These are phyloP conservation scores for Silene conica DNA, from an alignment of 148 eudicot species.

Conservation along the genomic window DNA sequence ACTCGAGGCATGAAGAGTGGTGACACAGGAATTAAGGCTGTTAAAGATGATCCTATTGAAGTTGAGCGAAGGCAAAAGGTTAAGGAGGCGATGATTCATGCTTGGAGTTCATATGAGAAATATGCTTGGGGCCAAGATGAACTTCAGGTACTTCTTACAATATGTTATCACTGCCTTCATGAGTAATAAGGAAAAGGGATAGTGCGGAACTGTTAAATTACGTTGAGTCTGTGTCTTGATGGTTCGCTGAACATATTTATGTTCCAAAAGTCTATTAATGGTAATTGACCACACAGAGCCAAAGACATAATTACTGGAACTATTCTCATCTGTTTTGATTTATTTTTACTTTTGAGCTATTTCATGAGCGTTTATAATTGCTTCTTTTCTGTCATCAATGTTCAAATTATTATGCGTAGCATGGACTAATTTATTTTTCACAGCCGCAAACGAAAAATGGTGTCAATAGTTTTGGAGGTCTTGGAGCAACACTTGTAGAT, in stretches of 20 bases:
- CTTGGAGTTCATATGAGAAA: slow-evolving; percentile 96
- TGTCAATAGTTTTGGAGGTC: slow-evolving; percentile 97
- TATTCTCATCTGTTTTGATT: slow-evolving; percentile 4
- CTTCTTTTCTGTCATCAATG: background rate
- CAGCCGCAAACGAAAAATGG: slow-evolving; percentile 94
- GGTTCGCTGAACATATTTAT: background rate
- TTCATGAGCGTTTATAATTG: background rate
- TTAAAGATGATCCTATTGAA: slow-evolving; percentile 54
- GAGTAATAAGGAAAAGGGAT: background rate
- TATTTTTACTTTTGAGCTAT: background rate
- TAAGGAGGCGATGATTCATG: slow-evolving; percentile 97
- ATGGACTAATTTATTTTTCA: slow-evolving; percentile 6
- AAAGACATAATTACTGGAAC: background rate
- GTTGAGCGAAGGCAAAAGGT: slow-evolving; percentile 75
- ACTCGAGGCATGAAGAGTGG: slow-evolving; percentile 27
- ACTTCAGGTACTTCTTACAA: slow-evolving; percentile 62
- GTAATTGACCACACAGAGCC: background rate
- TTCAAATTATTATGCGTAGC: background rate
- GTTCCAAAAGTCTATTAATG: background rate
- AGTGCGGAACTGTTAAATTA: background rate
- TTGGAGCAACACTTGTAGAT: slow-evolving; percentile 93
- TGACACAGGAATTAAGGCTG: slow-evolving; percentile 17
- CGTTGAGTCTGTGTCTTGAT: background rate
- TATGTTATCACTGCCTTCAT: background rate
- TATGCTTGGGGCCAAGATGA: slow-evolving; percentile 99